Percentiles rank a stretch among this genome's conserved stretches.
Evolutionary conservation across 768 basidiomycete genomes (phyloP).

Genomic region (Tylopilus subfusipes): DNA sequence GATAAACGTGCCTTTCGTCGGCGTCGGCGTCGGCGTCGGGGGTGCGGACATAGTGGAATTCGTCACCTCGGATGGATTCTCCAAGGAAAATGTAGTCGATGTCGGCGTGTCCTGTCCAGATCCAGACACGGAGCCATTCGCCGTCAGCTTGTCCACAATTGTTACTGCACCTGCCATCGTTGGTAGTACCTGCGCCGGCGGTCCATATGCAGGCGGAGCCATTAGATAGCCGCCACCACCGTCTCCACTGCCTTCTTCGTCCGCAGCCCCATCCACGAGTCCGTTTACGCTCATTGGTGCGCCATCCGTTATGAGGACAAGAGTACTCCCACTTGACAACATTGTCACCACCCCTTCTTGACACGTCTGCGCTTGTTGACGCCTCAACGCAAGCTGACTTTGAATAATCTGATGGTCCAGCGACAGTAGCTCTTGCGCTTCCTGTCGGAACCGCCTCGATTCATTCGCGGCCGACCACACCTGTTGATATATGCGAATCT

Average conservation of each 20-base stretch:
- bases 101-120: neutral
- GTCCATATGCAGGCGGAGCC: constrained; percentile 9
- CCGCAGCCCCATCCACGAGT: neutral
- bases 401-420: constrained; percentile 19
- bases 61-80: neutral
- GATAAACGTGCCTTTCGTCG: constrained; percentile 7
- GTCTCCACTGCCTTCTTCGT: neutral
- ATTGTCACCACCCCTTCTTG: neutral
- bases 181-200: neutral
- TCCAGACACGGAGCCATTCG: neutral
- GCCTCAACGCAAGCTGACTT: constrained; percentile 9
- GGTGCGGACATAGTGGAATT: neutral
- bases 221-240: neutral
- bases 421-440: constrained; percentile 15
- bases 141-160: neutral
- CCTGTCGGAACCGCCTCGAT: constrained; percentile 20
- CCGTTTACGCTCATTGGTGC: neutral
- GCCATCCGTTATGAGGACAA: neutral
- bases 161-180: neutral
- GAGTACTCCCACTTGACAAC: constrained; percentile 1
- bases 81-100: neutral
- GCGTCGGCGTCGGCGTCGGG: too few relatives aligned
- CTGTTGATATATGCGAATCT: constrained; percentile 52
- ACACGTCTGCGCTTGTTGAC: constrained; percentile 1
- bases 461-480: constrained; percentile 38